A percentile compares a stretch with the other conserved stretches of the same genome.
Evolutionary conservation across 2,329 filamentous ascomycete genomes (phyloP).

Genomic region (Neonectria neomacrospora): DNA sequence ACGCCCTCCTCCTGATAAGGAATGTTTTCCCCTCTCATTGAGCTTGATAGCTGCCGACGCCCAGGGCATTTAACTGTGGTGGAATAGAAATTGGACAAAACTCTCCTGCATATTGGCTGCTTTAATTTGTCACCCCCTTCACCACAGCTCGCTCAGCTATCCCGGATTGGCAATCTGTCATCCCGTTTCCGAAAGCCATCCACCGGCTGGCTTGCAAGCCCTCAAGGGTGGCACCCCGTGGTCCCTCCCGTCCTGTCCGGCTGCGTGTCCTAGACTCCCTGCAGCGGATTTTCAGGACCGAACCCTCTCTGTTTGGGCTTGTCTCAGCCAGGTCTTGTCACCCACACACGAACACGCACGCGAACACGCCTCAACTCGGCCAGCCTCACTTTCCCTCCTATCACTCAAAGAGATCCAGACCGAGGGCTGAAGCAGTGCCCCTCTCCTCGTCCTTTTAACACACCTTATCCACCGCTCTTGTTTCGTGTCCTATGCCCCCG

Average conservation of each 20-base stretch:
- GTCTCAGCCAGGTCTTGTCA: conserved; percentile 32
- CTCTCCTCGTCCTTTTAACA: conserved; percentile 17
- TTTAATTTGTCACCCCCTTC: neutral
- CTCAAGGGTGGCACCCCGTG: neutral
- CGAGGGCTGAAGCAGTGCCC: conserved; percentile 15
- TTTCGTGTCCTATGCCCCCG: conserved; percentile 11
- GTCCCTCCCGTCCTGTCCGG: conserved; percentile 11
- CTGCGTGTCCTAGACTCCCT: conserved; percentile 25
- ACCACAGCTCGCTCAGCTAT: conserved; percentile 23
- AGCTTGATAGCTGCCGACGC: neutral
- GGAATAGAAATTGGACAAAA: neutral
- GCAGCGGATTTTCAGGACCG: conserved; percentile 11
- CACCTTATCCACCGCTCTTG: conserved; percentile 19
- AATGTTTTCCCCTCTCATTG: neutral
- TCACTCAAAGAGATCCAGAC: neutral
- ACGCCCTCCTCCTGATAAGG: neutral
- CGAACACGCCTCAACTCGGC: conserved; percentile 5
- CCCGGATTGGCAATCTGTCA: conserved; percentile 4
- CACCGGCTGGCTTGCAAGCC: conserved; percentile 8
- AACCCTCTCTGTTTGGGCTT: conserved; percentile 23
- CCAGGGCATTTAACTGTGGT: neutral
- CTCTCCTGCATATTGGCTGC: neutral
- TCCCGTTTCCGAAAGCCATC: neutral
- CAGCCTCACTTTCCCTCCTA: conserved; percentile 25
- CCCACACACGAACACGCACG: conserved; percentile 15